Percentiles rank a stretch among this genome's conserved stretches.
Conservation (phyloP, 2,329 filamentous ascomycete species). For the Fusarium redolens region DNA sequence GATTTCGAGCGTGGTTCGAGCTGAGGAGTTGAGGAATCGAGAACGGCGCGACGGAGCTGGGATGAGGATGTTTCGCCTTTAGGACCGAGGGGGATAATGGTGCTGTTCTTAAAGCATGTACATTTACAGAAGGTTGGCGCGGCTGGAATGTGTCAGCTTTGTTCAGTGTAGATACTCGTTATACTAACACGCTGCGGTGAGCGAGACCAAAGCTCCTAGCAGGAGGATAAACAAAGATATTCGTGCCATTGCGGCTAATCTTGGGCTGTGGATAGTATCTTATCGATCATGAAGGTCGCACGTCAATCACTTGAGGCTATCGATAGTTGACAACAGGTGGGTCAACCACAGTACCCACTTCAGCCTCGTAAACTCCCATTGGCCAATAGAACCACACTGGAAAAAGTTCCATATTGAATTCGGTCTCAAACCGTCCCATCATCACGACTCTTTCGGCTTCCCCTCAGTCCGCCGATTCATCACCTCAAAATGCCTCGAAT, state of each 20-base stretch:
- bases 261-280: conserved; percentile 7
- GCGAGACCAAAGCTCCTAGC: conserved; percentile 50
- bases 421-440: conserved; percentile 11
- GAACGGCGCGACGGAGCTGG: conserved; percentile 40
- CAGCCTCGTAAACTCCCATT: conserved; percentile 44
- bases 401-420: conserved; percentile 46
- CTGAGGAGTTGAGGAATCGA: conserved; percentile 23
- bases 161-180: background rate
- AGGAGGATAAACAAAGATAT: conserved; percentile 52
- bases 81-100: conserved; percentile 71
- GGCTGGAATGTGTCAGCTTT: conserved; percentile 54
- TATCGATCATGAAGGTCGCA: conserved; percentile 26
- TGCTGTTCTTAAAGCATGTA: conserved; percentile 77
- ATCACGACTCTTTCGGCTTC: conserved; percentile 25
- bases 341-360: conserved; percentile 9
- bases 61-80: conserved; percentile 46
- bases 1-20: conserved; percentile 52
- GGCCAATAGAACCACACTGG: conserved; percentile 34
- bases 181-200: conserved; percentile 58
- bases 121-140: conserved; percentile 76
- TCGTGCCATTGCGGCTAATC: conserved; percentile 53
- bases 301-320: conserved; percentile 37
- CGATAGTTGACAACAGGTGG: conserved; percentile 30
- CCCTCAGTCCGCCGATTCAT: conserved; percentile 4
- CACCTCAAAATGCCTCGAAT: conserved; percentile 56